These are phyloP conservation scores for Fusarium continuum DNA, from an alignment of 2,329 filamentous ascomycete genomes.

Conservation along the genomic window DNA sequence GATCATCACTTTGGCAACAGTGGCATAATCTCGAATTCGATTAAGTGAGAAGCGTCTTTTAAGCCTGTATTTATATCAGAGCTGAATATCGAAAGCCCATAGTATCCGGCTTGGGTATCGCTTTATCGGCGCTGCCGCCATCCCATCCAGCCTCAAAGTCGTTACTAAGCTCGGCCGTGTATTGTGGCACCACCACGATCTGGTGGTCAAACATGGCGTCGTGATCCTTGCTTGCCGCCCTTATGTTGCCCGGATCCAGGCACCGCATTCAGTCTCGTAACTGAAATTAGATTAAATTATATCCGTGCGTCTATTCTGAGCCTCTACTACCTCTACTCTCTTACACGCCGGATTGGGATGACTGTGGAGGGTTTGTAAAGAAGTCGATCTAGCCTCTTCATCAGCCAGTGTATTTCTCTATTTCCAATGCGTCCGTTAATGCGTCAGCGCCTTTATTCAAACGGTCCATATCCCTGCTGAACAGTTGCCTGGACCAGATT, in stretches of 20 bases:
- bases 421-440: conserved; percentile 8
- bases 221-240: conserved; percentile 26
- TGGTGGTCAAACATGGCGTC: conserved; percentile 27
- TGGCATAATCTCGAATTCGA: neutral
- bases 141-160: neutral
- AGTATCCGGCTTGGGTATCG: neutral
- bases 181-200: conserved; percentile 16
- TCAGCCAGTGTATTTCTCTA: neutral
- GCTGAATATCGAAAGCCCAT: neutral
- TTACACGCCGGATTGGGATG: conserved; percentile 16
- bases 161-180: neutral
- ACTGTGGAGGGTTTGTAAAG: neutral
- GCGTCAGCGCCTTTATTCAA: neutral
- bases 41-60: neutral
- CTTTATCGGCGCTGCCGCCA: neutral
- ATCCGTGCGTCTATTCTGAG: neutral
- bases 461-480: neutral
- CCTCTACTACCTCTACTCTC: neutral
- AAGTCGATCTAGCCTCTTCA: neutral
- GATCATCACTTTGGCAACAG: neutral
- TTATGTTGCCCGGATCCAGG: conserved; percentile 26
- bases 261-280: conserved; percentile 7
- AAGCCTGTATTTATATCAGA: neutral
- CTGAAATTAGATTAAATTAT: neutral
- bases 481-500: conserved; percentile 9